Base-by-base conservation (phyloP, 2,329 filamentous ascomycete genomes). In the Capronia americana region DNA sequence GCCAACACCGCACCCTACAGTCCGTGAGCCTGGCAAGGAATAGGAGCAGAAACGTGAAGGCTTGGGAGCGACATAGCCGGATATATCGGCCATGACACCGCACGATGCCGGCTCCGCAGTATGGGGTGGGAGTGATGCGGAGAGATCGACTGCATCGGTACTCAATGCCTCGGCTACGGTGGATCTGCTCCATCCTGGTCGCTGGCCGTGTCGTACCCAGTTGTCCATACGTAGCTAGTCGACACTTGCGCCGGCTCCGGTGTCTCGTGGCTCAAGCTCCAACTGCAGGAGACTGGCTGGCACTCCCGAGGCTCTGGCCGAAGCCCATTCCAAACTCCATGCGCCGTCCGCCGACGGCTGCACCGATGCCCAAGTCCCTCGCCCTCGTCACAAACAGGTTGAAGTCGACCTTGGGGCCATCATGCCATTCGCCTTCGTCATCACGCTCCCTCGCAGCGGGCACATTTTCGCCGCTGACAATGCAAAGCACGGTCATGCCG, bases 401-500 rank as follows among this genome's bases (percentile, higher is more conserved):
- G 65, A 82, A 79, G 71, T 81, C 75, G 28, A 80, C 63, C 66
- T 74, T 71, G 12, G 67, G 67, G 51, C 79, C 77, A 61, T 80
- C 76, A 6, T 74, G 67, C 10, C 62, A 69, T 12, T 63, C 41
- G 20, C 68, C 71, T 34, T 62, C 32, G n/a, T 63, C 68, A 46
- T 66, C 70, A 20, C 56, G 57, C 50, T 68, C 57, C 28, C 64
- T 54, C n/a, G 68, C 69, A 32, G 64, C 63, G 3, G 81, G 80
- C 78, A 83, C 80, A 66, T 82, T 78, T 68, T 97, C 92, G 56
- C 95, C 95, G 76, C 91, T 95, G 67, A 93, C 92, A 76, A 99
- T 98, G 77, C 93, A 96, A 72, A 97, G 86, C 38, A 98, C 89
- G 74, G 89, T 92, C 93, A 99, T 99, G 71, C 93, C 91, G 62